phyloP scores from a whole-genome alignment of 2,329 filamentous ascomycete genomes.

The Phaeophleospora eucalypticola region DNA sequence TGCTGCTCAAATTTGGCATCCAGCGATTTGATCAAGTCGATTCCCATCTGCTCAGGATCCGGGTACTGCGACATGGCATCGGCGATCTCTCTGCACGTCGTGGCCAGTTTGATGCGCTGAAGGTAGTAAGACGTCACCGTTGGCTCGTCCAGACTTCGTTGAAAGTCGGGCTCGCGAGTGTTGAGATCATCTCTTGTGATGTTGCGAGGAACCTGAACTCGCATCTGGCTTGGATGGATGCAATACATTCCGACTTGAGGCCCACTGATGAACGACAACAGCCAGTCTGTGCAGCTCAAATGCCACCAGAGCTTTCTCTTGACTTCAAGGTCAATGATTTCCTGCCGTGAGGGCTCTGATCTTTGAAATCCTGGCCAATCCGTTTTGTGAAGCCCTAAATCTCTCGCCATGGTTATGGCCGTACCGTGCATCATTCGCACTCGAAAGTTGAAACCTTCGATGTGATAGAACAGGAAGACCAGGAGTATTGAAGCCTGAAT shows the following conservation, averaged over 20 bases:
- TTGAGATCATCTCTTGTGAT: slow-evolving; percentile 39
- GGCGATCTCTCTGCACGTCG: slow-evolving; percentile 39
- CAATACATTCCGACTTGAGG: slow-evolving; percentile 44
- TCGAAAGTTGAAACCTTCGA: slow-evolving; percentile 26
- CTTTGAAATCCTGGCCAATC: slow-evolving; percentile 12
- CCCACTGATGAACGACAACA: slow-evolving; percentile 38
- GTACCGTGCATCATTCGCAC: slow-evolving; percentile 19
- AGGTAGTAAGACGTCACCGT: slow-evolving; percentile 46
- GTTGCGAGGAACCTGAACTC: slow-evolving; percentile 40
- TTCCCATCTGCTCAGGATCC: slow-evolving; percentile 14
- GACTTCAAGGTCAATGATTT: slow-evolving; percentile 24
- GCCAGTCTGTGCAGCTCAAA: slow-evolving; percentile 27
- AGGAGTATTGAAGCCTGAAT: slow-evolving; percentile 28
- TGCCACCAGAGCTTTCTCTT: slow-evolving; percentile 30
- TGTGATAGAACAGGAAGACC: slow-evolving; percentile 28
- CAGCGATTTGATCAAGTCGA: slow-evolving; percentile 16
- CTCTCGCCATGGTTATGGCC: slow-evolving; percentile 20
- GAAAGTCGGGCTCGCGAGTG: slow-evolving; percentile 17
- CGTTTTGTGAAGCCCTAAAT: slow-evolving; percentile 23
- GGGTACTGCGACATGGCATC: slow-evolving; percentile 31
- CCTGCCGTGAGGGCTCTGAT: slow-evolving; percentile 4
- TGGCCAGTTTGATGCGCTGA: slow-evolving; percentile 39
- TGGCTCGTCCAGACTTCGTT: slow-evolving; percentile 34
- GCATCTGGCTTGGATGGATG: slow-evolving; percentile 40
- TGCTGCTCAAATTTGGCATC: slow-evolving; percentile 20